phyloP scores from a whole-genome alignment of 208 protist species.

The Trypanosoma boissoni region DNA sequence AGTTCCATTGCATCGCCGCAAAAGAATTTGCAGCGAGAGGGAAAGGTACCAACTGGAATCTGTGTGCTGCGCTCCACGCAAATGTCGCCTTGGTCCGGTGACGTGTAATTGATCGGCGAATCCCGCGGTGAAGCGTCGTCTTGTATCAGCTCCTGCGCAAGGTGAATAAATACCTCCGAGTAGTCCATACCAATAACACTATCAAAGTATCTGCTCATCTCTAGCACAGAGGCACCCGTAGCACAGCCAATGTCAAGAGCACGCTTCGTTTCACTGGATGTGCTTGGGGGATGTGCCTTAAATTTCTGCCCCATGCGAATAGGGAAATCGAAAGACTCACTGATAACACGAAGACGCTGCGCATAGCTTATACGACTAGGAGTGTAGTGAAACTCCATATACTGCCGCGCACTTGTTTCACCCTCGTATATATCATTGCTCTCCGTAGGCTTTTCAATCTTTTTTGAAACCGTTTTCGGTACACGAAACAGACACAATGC shows the following conservation, averaged over 20 bases:
- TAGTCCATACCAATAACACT: constrained; percentile 78
- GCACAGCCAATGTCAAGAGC: constrained; percentile 83
- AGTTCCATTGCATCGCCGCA: constrained; percentile 66
- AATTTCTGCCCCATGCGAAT: constrained; percentile 61
- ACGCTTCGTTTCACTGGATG: constrained; percentile 11
- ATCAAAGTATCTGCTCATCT: constrained; percentile 81
- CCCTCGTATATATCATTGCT: constrained; percentile 67
- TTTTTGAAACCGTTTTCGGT: not conserved
- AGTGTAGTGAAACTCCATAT: constrained; percentile 87
- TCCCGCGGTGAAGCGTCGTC: not conserved
- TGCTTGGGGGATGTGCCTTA: constrained; percentile 25
- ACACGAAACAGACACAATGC: constrained; percentile 4
- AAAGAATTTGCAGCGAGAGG: constrained; percentile 53
- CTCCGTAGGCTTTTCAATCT: constrained; percentile 13
- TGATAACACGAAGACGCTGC: constrained; percentile 31
- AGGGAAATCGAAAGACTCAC: constrained; percentile 74
- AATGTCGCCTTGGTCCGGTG: constrained; percentile 64
- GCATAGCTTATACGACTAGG: constrained; percentile 47
- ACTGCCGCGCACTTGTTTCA: constrained; percentile 55
- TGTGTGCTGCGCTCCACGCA: constrained; percentile 30
- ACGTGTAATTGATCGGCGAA: constrained; percentile 40
- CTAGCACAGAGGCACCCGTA: constrained; percentile 70
- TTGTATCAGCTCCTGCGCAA: constrained; percentile 45
- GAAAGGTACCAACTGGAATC: constrained; percentile 26
- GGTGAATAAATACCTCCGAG: constrained; percentile 67